Evolutionary conservation across 2,329 filamentous ascomycete species (phyloP).

Genomic region (Exophiala spinifera): DNA sequence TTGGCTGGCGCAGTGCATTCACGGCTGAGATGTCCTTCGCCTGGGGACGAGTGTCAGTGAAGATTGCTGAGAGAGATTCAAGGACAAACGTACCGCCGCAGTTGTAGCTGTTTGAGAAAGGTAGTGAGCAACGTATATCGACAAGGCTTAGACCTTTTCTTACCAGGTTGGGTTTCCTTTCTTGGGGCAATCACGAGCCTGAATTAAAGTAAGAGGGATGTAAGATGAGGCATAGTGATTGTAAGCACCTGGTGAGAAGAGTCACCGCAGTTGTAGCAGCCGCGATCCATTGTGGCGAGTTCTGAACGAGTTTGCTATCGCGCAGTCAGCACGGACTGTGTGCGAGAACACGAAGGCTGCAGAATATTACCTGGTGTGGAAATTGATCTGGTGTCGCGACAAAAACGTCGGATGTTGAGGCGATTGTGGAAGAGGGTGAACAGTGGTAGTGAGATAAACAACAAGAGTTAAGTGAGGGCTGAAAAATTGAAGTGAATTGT

Average conservation of each 20-base stretch:
- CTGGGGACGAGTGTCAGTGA: constrained; percentile 34
- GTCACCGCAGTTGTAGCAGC: constrained; percentile 57
- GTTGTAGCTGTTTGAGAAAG: constrained; percentile 62
- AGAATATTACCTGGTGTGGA: neutral
- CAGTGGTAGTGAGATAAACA: neutral
- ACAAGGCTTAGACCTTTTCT: constrained; percentile 34
- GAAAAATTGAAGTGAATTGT: neutral
- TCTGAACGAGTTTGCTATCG: neutral
- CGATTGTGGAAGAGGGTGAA: neutral
- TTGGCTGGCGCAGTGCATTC: constrained; percentile 88
- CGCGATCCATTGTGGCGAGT: constrained; percentile 48
- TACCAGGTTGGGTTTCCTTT: constrained; percentile 80
- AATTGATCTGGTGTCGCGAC: neutral
- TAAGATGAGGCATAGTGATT: constrained; percentile 8
- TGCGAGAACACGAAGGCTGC: neutral
- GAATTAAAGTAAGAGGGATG: constrained; percentile 26
- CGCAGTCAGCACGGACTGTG: neutral
- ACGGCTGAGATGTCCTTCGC: constrained; percentile 76
- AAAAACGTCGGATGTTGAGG: neutral
- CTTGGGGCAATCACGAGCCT: constrained; percentile 84
- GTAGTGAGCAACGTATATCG: constrained; percentile 24
- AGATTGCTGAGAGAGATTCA: neutral
- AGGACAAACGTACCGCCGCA: constrained; percentile 63
- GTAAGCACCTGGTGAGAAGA: constrained; percentile 26
- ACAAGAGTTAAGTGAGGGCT: neutral